Evolutionary conservation across 2,329 filamentous ascomycete genomes (phyloP).

Genomic region (Epichloe glyceriae): DNA sequence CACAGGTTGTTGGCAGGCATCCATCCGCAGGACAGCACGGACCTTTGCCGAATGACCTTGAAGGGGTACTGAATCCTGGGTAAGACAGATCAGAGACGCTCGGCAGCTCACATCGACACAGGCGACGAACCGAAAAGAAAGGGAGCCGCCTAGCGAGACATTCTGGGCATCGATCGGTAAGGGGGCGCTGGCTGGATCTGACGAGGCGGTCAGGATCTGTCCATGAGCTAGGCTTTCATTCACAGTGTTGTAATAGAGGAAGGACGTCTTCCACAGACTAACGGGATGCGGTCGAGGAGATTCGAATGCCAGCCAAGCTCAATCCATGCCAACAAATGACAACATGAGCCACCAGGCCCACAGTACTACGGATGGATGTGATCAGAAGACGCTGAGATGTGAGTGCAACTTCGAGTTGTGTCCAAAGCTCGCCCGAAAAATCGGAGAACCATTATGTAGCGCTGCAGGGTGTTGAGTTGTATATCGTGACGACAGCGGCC

Average conservation of each 20-base stretch:
- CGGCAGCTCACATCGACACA: background rate
- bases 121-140: background rate
- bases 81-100: slow-evolving; percentile 2
- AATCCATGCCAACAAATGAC: background rate
- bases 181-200: background rate
- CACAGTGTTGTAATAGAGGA: background rate
- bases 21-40: background rate
- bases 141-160: slow-evolving; percentile 3
- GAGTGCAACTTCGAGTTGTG: background rate
- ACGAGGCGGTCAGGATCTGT: background rate
- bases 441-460: no score
- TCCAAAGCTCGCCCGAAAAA: no score
- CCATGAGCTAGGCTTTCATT: no score
- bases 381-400: background rate
- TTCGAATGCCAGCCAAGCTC: background rate
- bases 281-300: background rate
- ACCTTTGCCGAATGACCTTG: background rate
- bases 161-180: background rate
- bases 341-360: background rate
- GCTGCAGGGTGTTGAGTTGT: background rate
- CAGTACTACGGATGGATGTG: background rate
- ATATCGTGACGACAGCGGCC: background rate
- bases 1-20: background rate
- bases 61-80: background rate
- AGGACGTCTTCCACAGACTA: background rate